Base-by-base conservation (phyloP, 768 basidiomycete species). In the Coprinellus aureogranulatus region DNA sequence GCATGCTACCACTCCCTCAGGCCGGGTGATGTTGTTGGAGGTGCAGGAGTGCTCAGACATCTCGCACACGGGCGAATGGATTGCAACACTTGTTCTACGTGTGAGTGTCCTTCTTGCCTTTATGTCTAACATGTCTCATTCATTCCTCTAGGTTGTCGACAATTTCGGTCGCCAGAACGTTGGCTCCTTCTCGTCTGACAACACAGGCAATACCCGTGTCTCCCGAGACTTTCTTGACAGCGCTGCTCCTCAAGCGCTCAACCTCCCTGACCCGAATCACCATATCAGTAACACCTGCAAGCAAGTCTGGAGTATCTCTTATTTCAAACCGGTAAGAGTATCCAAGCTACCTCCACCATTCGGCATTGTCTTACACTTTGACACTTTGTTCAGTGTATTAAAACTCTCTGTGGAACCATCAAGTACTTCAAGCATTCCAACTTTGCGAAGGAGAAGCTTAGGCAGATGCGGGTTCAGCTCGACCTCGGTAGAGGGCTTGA, bases 231-330 rank as follows among this genome's bases (percentile, higher is more conserved):
- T 63, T 31, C 18, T 66, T 3, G 16, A 11, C 9, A 1, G 6
- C 3, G 16, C 40, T 0, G 20, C 61, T 23, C 57, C 45, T 2
- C 30, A 44, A 9, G 28, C 56, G 4, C 53, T 67, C 23, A 65
- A 68, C 46, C 48, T 66, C 1, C 62, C 55, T 0, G 60, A 65
- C 41, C 60, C 60, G 1, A 45, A 41, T 2, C 69, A 68, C 42
- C 65, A 67, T 39, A 58, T 68, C 42, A 68, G 60, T 55, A 68
- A 67, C 55, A 64, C 62, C 0, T 54, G 58, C 46, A 68, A 65
- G 25, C 65, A 70, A 28, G 62, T 70, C 28, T 42, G 58, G 1
- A 25, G 23, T 11, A 37, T 70, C 11, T 30, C 34, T 5, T 63
- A 61, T 54, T 68, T 68, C 45, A 56, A 49, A 39, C 16, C 16